Conservation (phyloP, 108 stramenopile species). For the Thalassiosira profunda region DNA sequence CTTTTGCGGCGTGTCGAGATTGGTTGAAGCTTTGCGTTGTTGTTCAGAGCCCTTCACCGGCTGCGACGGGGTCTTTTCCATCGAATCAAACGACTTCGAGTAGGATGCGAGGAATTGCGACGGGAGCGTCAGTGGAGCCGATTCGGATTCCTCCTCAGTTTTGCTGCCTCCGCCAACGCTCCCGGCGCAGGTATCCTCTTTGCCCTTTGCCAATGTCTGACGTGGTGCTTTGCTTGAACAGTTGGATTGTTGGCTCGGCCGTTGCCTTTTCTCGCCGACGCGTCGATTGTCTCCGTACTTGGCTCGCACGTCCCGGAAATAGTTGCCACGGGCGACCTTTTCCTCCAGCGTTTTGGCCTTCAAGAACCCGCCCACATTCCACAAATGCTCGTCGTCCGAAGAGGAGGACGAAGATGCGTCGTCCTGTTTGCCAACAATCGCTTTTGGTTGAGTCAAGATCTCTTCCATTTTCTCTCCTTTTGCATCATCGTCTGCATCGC, state of each 20-base stretch:
- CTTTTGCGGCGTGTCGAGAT: not conserved
- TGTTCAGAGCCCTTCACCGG: not conserved
- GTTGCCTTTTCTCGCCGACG: not conserved
- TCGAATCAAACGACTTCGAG: conserved; percentile 22
- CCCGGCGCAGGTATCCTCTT: not conserved
- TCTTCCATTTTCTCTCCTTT: not conserved
- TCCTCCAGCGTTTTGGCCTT: conserved; percentile 4
- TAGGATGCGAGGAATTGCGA: conserved; percentile 18
- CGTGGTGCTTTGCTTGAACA: not conserved
- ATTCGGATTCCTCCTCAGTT: conserved; percentile 9
- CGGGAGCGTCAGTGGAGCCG: conserved; percentile 17
- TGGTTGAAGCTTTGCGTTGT: not conserved
- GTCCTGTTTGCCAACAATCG: not conserved
- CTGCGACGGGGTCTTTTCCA: conserved; percentile 4
- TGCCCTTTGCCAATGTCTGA: not conserved
- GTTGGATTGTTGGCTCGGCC: not conserved
- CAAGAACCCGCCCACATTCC: conserved; percentile 5
- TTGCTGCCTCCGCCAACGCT: not conserved
- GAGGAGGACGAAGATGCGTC: conserved; percentile 27
- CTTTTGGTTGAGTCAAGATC: too few species aligned
- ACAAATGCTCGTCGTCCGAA: conserved; percentile 13
- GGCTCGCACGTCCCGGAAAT: conserved; percentile 11
- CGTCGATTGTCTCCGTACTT: conserved; percentile 7
- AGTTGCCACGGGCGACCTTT: not conserved
- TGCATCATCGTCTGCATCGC: not conserved